Conservation (phyloP, 352 stramenopile species). For the Globisporangium barbulae region DNA sequence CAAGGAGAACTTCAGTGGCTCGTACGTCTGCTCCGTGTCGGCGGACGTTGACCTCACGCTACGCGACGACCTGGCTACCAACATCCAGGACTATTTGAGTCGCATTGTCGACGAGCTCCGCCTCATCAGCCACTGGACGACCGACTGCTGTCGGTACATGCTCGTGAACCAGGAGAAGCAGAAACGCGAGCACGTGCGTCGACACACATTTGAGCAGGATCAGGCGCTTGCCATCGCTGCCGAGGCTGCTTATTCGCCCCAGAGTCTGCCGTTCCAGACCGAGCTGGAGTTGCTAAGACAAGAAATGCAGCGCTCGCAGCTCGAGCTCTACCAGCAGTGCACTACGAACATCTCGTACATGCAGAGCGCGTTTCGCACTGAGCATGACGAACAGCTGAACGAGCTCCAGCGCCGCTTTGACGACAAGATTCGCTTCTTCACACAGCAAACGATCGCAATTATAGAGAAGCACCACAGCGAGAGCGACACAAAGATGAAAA, state of each 20-base stretch:
- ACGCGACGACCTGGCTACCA: conserved; percentile 27
- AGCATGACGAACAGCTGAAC: conserved; percentile 25
- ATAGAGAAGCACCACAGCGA: conserved; percentile 26
- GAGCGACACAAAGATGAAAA: conserved; percentile 16
- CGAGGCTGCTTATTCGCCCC: not conserved
- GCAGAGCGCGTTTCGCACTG: conserved; percentile 23
- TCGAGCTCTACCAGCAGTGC: conserved; percentile 30
- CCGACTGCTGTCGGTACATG: conserved; percentile 17
- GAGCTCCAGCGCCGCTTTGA: conserved; percentile 29
- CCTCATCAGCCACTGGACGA: conserved; percentile 41
- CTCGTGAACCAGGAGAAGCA: conserved; percentile 11
- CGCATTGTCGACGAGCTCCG: conserved; percentile 56
- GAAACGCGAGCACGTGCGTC: not conserved
- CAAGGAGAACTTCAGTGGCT: conserved; percentile 8
- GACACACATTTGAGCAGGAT: not conserved
- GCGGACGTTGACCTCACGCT: conserved; percentile 34
- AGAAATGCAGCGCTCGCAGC: conserved; percentile 22
- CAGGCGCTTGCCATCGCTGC: not conserved
- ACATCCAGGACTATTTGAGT: conserved; percentile 41
- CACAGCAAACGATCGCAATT: conserved; percentile 23
- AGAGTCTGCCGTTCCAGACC: conserved; percentile 25
- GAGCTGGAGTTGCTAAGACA: conserved; percentile 35
- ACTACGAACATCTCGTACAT: conserved; percentile 29
- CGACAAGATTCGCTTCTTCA: conserved; percentile 30
- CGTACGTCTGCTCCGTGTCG: conserved; percentile 34